Evolutionary conservation across 306 rosid genomes (phyloP).

Genomic region (Citrullus mucosospermus): DNA sequence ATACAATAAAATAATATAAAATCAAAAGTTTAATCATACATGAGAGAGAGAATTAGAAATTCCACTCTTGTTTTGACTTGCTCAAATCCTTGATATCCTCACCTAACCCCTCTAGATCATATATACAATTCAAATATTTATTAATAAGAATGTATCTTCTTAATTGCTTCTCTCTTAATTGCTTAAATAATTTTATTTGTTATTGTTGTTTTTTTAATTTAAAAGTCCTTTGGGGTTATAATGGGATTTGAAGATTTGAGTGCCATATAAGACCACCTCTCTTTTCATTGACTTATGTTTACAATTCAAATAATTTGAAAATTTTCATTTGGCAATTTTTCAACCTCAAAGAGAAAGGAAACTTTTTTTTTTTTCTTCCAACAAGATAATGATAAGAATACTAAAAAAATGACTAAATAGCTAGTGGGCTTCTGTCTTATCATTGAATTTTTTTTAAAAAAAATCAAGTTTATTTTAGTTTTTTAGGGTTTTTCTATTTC

Average conservation of each 20-base stretch:
- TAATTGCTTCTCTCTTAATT: neutral
- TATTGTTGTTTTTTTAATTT: neutral
- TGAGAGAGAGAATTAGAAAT: conserved; percentile 2
- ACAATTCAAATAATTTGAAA: conserved; percentile 24
- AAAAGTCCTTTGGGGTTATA: neutral
- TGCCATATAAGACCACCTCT: conserved; percentile 34
- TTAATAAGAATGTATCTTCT: neutral
- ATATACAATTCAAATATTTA: neutral
- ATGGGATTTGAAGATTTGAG: conserved; percentile 10
- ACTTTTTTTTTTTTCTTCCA: conserved; percentile 4
- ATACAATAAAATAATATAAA: neutral
- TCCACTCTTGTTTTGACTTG: conserved; percentile 11
- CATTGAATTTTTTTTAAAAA: conserved; percentile 8
- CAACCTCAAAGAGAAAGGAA: conserved; percentile 28
- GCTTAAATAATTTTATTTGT: neutral
- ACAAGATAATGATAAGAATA: conserved; percentile 37
- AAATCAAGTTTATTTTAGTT: neutral
- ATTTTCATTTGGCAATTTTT: conserved; percentile 16
- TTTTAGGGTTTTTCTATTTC: conserved; percentile 12
- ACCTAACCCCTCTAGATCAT: conserved; percentile 19
- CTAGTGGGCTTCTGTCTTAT: conserved; percentile 41
- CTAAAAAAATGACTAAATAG: conserved; percentile 29
- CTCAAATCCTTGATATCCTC: conserved; percentile 18
- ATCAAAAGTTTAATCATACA: conserved; percentile 3
- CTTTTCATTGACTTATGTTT: conserved; percentile 56